A percentile compares a stretch with the other conserved stretches of the same genome.
phyloP scores from a whole-genome alignment of 257 asterid genomes.

The Przewalskia tangutica region DNA sequence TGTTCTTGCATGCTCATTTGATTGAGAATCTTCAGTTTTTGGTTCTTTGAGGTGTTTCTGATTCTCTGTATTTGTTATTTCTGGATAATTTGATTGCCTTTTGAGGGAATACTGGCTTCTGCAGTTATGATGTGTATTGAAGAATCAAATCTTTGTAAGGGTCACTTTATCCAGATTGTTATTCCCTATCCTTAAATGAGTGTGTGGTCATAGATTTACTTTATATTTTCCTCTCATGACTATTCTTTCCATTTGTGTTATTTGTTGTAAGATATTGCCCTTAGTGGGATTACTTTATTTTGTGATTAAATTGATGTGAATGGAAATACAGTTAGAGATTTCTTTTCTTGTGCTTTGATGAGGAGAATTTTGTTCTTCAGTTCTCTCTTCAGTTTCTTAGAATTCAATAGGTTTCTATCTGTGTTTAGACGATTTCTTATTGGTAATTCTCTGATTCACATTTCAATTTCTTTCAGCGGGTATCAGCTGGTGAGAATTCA shows the following conservation, averaged over 20 bases:
- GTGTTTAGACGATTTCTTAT: background rate
- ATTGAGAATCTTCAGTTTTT: constrained; percentile 16
- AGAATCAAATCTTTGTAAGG: background rate
- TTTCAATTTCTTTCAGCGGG: constrained; percentile 22
- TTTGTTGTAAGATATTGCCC: background rate
- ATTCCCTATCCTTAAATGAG: constrained; percentile 1
- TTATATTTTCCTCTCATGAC: background rate
- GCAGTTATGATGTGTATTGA: constrained; percentile 9
- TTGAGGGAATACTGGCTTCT: constrained; percentile 1
- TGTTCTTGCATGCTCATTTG: constrained; percentile 21
- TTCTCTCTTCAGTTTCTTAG: background rate
- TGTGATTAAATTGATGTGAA: background rate
- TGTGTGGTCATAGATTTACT: constrained; percentile 14
- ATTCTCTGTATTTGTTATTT: background rate
- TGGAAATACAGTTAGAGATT: background rate
- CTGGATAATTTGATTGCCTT: background rate
- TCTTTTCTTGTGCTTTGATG: background rate
- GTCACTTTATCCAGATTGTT: background rate
- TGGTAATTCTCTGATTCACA: background rate
- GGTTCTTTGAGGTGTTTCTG: background rate
- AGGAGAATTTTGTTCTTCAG: background rate
- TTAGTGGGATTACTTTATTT: background rate
- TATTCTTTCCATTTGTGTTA: background rate
- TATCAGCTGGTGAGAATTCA: constrained; percentile 5
- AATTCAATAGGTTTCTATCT: background rate